These are phyloP conservation scores for Mollisiaceae sp. DNA, from an alignment of 2,329 filamentous ascomycete species.

Conservation along the genomic window DNA sequence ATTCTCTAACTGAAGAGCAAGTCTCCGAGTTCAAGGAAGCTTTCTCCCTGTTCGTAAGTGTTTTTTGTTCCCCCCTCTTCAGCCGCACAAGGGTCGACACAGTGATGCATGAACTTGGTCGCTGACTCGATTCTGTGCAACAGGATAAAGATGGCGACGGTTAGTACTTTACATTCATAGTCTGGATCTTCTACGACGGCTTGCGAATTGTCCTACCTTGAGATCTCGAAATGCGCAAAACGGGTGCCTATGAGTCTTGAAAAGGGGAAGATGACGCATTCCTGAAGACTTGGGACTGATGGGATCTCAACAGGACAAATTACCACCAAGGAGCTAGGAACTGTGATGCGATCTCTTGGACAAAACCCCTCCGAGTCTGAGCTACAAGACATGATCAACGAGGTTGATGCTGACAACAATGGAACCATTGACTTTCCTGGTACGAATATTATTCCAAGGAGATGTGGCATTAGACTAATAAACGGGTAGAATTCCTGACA, in stretches of 20 bases:
- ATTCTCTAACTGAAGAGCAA: constrained; percentile 99
- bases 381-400: constrained; percentile 93
- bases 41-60: constrained; percentile 98
- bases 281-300: constrained; percentile 30
- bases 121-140: constrained; percentile 39
- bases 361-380: constrained; percentile 91
- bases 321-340: constrained; percentile 88
- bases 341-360: constrained; percentile 87
- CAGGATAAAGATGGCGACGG: constrained; percentile 92
- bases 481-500: constrained; percentile 77
- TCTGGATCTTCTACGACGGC: neutral
- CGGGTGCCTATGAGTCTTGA: constrained; percentile 18
- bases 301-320: constrained; percentile 70
- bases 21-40: constrained; percentile 99
- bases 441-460: constrained; percentile 49
- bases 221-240: constrained; percentile 2
- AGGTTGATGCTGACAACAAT: constrained; percentile 91
- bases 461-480: constrained; percentile 31
- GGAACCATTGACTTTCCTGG: constrained; percentile 91
- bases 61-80: constrained; percentile 18
- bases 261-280: neutral
- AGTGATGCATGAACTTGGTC: constrained; percentile 29
- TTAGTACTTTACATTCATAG: constrained; percentile 55
- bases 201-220: neutral
- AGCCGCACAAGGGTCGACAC: constrained; percentile 27